phyloP scores from a whole-genome alignment of 164 flowering plant genomes.

The Piper longum region DNA sequence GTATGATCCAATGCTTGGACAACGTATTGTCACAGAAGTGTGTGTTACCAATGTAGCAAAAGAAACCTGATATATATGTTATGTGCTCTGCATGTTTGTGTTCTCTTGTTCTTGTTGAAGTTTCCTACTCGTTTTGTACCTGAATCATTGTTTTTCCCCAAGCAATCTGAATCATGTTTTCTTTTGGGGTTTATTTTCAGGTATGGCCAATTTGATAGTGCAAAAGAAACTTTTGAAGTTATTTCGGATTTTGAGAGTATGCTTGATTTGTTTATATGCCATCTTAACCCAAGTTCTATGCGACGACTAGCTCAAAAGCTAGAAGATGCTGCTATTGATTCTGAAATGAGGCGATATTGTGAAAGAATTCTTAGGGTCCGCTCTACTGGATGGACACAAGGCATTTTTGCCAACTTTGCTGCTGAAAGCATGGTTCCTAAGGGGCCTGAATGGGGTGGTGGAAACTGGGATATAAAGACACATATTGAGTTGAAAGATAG shows the following conservation, averaged over 20 bases:
- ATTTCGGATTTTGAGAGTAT: constrained; percentile 88
- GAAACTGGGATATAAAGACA: constrained; percentile 99
- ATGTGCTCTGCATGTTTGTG: neutral
- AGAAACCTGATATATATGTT: neutral
- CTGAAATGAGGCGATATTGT: constrained; percentile 88
- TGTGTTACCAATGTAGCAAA: too few species aligned
- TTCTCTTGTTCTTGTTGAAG: neutral
- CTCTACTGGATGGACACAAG: constrained; percentile 99
- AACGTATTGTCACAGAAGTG: too few species aligned
- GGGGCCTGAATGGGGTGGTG: constrained; percentile 99
- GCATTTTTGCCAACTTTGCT: constrained; percentile 98
- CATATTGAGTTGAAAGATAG: constrained; percentile 58
- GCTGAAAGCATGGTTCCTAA: constrained; percentile 99
- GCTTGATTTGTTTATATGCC: constrained; percentile 95
- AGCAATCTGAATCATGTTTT: neutral
- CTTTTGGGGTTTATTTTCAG: constrained; percentile 29
- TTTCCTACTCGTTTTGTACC: too few species aligned
- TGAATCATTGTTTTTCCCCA: neutral
- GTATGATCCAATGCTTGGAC: too few species aligned
- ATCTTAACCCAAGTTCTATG: constrained; percentile 99
- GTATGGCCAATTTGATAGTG: constrained; percentile 97
- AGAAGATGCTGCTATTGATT: constrained; percentile 74
- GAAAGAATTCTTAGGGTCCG: constrained; percentile 93
- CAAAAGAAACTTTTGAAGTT: constrained; percentile 98
- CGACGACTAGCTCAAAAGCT: constrained; percentile 93